Base-by-base conservation (phyloP, 1,284 basidiomycete species). In the Melampsora americana region DNA sequence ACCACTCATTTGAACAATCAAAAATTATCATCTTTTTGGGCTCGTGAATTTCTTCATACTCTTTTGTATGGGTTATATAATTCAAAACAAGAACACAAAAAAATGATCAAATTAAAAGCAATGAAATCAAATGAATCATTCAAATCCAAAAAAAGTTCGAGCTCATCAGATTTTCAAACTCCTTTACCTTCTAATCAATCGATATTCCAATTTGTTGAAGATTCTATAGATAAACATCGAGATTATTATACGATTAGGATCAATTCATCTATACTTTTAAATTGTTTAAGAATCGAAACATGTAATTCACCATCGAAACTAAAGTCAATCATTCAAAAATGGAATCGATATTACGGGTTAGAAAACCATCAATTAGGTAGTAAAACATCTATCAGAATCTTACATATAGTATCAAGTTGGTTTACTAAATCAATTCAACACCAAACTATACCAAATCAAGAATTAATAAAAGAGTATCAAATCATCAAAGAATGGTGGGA, bases 201-300 rank as follows among this genome's bases (percentile, higher is more conserved):
- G 11, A 42, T 62, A 26, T 62, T 76, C 18, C 18, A 39, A 50
- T 76, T 76, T n/a, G 73, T 76, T n/a, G 66, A 76, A 42, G 23
- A 39, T 11, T 76, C 69, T 42, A 64, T 76, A 30, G 60, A 69
- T 64, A 53, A 42, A 23, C 66, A 76, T 65, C 59, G 42, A 30
- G 18, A 39, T 42, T 44, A 62, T 48, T 32, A 64, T 20, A 20
- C 26, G 23, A 69, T 76, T 9, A 35, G 64, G 35, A 18, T 61
- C 2, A 76, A 60, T 32, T 50, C 56, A 28, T 23, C 42, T 50
- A 50, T 68, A 39, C 46, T 76, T n/a, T 64, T 76, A 39, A 76
- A 68, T 56, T 76, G 66, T 56, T 30, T 76, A 23, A 61, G 73
- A 30, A 42, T 76, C 18, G 56, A 76, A n/a, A 68, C 73, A 18